phyloP scores from a whole-genome alignment of 2,329 filamentous ascomycete species.

The Colletotrichum sp. region DNA sequence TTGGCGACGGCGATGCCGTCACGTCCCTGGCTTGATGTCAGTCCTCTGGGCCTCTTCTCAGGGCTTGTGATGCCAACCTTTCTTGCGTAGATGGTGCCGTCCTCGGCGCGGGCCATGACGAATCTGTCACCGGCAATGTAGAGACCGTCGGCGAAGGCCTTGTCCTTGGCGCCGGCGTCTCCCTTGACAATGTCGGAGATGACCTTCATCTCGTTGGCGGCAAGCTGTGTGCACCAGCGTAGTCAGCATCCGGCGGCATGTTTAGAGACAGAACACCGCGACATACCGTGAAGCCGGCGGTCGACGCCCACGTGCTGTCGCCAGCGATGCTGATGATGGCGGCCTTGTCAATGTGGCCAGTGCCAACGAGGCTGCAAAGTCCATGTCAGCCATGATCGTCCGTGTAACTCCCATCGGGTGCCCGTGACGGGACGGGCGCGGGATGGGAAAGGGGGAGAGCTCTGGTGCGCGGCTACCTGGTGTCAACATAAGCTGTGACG shows the following conservation, averaged over 20 bases:
- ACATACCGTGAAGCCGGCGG: conserved; percentile 74
- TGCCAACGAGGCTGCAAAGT: conserved; percentile 73
- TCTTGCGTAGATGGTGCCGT: conserved; percentile 83
- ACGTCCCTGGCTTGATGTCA: conserved; percentile 59
- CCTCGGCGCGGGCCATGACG: conserved; percentile 77
- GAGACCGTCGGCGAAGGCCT: conserved; percentile 75
- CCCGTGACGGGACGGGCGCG: not conserved
- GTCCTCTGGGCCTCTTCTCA: not conserved
- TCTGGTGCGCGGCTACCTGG: conserved; percentile 44
- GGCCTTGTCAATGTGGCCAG: conserved; percentile 80
- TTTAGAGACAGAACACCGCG: not conserved
- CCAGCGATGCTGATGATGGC: conserved; percentile 84
- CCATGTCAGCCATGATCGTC: conserved; percentile 6
- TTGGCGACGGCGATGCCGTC: conserved; percentile 84
- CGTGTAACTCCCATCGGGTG: not conserved
- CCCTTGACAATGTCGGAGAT: conserved; percentile 58
- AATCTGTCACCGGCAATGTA: conserved; percentile 80
- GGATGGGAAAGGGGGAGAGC: not conserved
- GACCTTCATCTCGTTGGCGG: conserved; percentile 63
- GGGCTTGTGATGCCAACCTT: conserved; percentile 63
- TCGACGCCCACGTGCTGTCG: conserved; percentile 80
- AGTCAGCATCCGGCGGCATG: not conserved
- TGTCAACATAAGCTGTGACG: conserved; percentile 54
- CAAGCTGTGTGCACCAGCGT: conserved; percentile 50
- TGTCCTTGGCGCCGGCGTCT: conserved; percentile 57